Conservation (phyloP, 2,329 filamentous ascomycete species). For the Rutstroemia sydowiana region DNA sequence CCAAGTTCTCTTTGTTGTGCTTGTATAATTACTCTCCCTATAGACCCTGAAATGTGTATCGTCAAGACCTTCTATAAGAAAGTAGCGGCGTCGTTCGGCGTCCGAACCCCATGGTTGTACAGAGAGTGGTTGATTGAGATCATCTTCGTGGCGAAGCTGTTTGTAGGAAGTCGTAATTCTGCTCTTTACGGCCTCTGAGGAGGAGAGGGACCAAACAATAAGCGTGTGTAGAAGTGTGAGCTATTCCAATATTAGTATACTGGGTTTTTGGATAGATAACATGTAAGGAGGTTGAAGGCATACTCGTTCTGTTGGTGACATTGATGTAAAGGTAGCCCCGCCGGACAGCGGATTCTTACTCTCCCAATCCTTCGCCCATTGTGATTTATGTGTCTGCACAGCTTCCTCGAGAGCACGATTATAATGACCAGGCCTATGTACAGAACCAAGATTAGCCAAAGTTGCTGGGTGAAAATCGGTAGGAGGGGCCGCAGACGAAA, state of each 20-base stretch:
- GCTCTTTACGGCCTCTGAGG: constrained; percentile 73
- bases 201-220: constrained; percentile 80
- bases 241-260: constrained; percentile 3
- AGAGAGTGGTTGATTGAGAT: constrained; percentile 76
- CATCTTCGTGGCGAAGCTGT: constrained; percentile 70
- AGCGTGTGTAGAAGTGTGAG: constrained; percentile 46
- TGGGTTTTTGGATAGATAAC: background rate
- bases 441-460: constrained; percentile 19
- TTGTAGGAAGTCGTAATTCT: constrained; percentile 87
- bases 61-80: constrained; percentile 85
- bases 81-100: constrained; percentile 87
- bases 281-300: constrained; percentile 18
- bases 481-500: background rate
- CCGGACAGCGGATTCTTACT: constrained; percentile 77
- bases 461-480: background rate
- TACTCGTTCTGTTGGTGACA: constrained; percentile 79
- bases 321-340: constrained; percentile 70
- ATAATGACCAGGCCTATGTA: constrained; percentile 76
- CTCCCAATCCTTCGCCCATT: constrained; percentile 85
- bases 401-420: constrained; percentile 90
- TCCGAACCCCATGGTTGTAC: constrained; percentile 88
- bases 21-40: constrained; percentile 79
- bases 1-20: constrained; percentile 73
- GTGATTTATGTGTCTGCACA: constrained; percentile 70
- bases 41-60: constrained; percentile 93